phyloP scores from a whole-genome alignment of 352 stramenopile species.

The Lagenidium giganteum region DNA sequence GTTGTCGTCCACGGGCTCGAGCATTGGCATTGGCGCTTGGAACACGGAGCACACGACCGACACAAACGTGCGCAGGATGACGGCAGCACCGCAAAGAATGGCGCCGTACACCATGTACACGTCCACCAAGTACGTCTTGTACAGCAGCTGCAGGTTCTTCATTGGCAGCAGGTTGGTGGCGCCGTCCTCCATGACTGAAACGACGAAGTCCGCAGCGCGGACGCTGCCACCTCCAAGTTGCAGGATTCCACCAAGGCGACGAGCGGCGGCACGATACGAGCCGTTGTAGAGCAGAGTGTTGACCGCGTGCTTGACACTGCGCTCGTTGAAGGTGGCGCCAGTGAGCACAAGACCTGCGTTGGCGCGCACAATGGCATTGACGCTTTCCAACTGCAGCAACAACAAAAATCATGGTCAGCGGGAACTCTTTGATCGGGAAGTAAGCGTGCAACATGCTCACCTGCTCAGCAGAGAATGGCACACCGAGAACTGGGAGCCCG shows the following conservation, averaged over 20 bases:
- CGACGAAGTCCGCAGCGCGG: constrained; percentile 49
- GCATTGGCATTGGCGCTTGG: constrained; percentile 25
- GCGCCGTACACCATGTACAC: constrained; percentile 82
- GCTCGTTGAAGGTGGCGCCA: constrained; percentile 25
- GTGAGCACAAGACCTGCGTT: constrained; percentile 45
- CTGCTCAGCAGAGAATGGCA: constrained; percentile 76
- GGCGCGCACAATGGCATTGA: constrained; percentile 51
- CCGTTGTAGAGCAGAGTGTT: constrained; percentile 33
- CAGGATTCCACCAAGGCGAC: constrained; percentile 51
- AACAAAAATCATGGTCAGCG: neutral
- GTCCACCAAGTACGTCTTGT: constrained; percentile 84
- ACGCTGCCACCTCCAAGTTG: constrained; percentile 44
- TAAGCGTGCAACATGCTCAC: constrained; percentile 7
- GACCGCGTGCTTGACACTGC: constrained; percentile 23
- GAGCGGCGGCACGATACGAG: constrained; percentile 30
- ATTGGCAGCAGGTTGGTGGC: constrained; percentile 40
- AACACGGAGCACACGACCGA: constrained; percentile 63
- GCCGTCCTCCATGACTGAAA: constrained; percentile 51
- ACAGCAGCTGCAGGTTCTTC: constrained; percentile 58
- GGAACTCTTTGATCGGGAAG: neutral
- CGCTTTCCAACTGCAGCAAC: constrained; percentile 38
- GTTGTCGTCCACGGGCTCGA: constrained; percentile 4
- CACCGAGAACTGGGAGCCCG: constrained; percentile 55
- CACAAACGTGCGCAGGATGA: constrained; percentile 78
- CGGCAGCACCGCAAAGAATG: constrained; percentile 77